Evolutionary conservation across 306 rosid species (phyloP), one percentile per base, ranked within the genome.

Genomic region (Dicorynia guianensis): DNA sequence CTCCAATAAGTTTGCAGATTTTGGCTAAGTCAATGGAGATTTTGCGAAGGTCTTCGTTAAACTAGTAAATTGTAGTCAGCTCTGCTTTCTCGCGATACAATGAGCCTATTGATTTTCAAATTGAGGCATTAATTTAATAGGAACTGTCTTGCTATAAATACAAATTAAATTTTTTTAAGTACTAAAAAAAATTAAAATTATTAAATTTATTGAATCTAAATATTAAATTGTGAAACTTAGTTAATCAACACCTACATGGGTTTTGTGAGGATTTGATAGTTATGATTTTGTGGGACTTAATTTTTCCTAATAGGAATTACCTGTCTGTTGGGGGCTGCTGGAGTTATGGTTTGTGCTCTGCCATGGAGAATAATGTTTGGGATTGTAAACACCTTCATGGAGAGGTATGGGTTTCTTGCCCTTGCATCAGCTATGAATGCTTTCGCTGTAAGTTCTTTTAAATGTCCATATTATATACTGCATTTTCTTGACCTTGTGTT

Each of bases 361-460:
- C 88, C 92, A 0, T 95, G 99, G 99, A 85, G 82, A 85, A 40
- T 87, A 68, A 90, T 95, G 86, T 90, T 87, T 71, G 97, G 96
- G 34, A 47, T 95, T 39, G 97, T 97, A 0, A 92, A 71, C 63
- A 79, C 93, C 65, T 90, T 95, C 63, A 74, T 95, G 75, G 85
- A 86, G 3, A 95, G 92, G 93, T 95, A 90, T 76, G 97, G 99
- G 43, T 92, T 95, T 75, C 92, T 92, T 34, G 97, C 97, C 67
- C 88, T 95, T 60, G 90, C 99, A n/a, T 76, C 97, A 55, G 96
- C 99, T 67, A 89, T 92, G 74, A 97, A 92, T 67, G 87, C 90
- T 78, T 91, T 91, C 33, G 78, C 90, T 59, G 98, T 91, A 88
- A 91, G 96, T 86, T 83, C 78, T 77, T 77, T 66, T 82, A 46